Evolutionary conservation across 192 early-diverging fungal species (phyloP).

Genomic region (Linnemannia exigua): DNA sequence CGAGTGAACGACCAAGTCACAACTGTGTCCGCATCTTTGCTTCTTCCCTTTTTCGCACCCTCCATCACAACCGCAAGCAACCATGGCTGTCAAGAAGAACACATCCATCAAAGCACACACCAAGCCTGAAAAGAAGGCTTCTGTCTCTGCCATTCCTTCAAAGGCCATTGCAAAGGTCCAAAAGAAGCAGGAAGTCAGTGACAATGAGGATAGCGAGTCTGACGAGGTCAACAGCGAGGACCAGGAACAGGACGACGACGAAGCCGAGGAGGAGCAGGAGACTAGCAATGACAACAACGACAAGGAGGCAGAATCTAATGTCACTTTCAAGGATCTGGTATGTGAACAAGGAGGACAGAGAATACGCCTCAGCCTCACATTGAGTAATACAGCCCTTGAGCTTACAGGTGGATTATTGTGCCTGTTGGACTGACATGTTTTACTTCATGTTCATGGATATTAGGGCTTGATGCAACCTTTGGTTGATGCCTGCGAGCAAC

Average conservation of each 20-base stretch:
- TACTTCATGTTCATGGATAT: conserved; percentile 11
- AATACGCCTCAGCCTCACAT: no score
- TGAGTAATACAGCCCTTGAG: no score
- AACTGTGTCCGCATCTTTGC: not conserved
- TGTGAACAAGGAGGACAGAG: not conserved
- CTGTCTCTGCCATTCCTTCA: not conserved
- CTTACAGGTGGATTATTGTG: not conserved
- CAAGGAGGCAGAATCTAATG: conserved; percentile 9
- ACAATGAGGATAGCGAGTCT: conserved; percentile 17
- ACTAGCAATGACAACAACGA: not conserved
- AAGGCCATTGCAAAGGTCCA: conserved; percentile 4
- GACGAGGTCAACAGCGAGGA: not conserved
- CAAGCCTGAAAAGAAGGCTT: conserved; percentile 17
- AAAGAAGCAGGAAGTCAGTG: not conserved
- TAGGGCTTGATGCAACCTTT: conserved; percentile 91
- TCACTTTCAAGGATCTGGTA: conserved; percentile 55
- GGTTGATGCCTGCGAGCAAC: conserved; percentile 89
- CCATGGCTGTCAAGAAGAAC: conserved; percentile 43
- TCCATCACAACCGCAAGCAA: not conserved
- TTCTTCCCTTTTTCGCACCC: conserved; percentile 4
- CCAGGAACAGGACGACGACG: not conserved
- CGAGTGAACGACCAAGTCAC: not conserved
- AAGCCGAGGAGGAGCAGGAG: conserved; percentile 7
- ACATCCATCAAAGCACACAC: not conserved
- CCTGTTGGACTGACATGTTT: not conserved